Base-by-base conservation (phyloP, 495 filamentous ascomycete genomes). In the Lasiosphaeris hirsuta region DNA sequence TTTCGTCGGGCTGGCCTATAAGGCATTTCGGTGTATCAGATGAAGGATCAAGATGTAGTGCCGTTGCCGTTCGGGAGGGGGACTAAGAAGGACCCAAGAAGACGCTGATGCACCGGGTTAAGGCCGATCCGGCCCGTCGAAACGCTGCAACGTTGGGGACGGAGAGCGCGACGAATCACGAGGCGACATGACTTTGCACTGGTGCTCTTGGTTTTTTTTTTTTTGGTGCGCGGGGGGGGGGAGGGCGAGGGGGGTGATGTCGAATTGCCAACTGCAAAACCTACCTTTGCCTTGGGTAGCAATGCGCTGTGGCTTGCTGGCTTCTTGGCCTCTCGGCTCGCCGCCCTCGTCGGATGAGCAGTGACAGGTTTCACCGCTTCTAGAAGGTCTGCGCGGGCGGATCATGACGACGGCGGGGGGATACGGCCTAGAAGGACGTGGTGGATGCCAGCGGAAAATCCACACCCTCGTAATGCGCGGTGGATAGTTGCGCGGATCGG, bases 51-150 rank as follows among this genome's bases (percentile, higher is more conserved):
- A 30, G 23, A 5, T 30, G 23, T 30, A 5, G 23, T 30, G 23
- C 5, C 23, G 23, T 30, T 30, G 5, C 5, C 23, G 23, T 30
- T 30, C 23, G 23, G 14, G 11, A 41, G 38, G 14, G 38, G 38
- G 38, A n/a, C 38, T 13, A 13, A 41, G 38, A 41, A 41, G 2
- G 11, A 3, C 8, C 8, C 54, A 50, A 43, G 56, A n/a, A 3
- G 23, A 19, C 10, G 52, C 41, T 58, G 39, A 45, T 23, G 48
- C 57, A 48, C 61, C 61, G 61, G 61, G 54, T 55, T 40, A 10
- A 34, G 34, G 54, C 30, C 40, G 58, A 57, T 60, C 58, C 58
- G 61, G 39, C 15, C n/a, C n/a, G 39, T 34, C 57, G 57, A 63
- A 59, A 63, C 56, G 45, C 13, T 35, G 17, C 44, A n/a, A 23